These are phyloP conservation scores for Amanita subjunquillea DNA, from an alignment of 768 basidiomycete species.

Conservation along the genomic window DNA sequence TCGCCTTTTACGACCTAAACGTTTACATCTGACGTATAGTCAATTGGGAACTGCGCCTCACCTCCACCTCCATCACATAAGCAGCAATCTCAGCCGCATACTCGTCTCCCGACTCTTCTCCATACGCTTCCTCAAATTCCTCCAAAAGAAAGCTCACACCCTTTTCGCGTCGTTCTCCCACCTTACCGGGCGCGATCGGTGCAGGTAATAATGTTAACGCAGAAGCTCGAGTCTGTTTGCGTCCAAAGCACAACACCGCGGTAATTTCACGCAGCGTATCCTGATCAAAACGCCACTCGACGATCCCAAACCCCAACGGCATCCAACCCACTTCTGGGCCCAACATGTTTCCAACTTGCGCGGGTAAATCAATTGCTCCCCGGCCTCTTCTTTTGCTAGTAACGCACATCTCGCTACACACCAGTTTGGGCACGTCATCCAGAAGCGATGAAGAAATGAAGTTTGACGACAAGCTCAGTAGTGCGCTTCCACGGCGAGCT, in stretches of 20 bases:
- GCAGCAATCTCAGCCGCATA: not conserved
- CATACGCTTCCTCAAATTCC: constrained; percentile 3
- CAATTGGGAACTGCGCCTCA: not conserved
- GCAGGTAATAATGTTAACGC: not conserved
- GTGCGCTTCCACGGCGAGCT: not conserved
- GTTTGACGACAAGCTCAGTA: not conserved
- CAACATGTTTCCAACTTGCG: no score
- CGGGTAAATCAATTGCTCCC: no score
- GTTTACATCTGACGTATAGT: not conserved
- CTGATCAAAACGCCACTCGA: no score
- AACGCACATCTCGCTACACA: not conserved
- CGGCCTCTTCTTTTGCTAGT: no score
- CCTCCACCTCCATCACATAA: constrained; percentile 4
- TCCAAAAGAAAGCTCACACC: not conserved
- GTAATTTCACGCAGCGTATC: no score
- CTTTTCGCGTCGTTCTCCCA: not conserved
- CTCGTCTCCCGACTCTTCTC: not conserved
- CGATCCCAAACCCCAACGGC: no score
- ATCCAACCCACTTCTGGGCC: no score
- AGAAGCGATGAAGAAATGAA: not conserved
- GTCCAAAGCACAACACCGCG: no score
- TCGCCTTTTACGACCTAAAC: not conserved
- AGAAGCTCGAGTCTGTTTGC: not conserved
- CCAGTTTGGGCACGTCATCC: not conserved
- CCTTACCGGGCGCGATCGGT: not conserved